These are phyloP conservation scores for Kickxella alabastrina DNA, from an alignment of 192 early-diverging fungal species.

Conservation along the genomic window DNA sequence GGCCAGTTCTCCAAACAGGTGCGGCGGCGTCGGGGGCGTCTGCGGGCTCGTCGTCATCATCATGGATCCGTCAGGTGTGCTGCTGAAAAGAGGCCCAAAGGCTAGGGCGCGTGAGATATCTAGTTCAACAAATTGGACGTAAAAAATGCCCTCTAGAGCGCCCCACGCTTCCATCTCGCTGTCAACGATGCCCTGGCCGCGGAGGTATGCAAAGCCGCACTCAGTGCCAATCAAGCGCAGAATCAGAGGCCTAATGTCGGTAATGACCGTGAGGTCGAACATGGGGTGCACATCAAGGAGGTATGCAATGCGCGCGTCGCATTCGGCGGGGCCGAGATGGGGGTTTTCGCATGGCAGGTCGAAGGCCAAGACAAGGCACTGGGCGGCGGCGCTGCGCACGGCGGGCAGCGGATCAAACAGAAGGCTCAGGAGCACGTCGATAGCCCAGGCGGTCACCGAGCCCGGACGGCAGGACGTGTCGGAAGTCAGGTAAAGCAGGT, in stretches of 20 bases:
- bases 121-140: slow-evolving; percentile 46
- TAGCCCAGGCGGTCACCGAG: slow-evolving; percentile 44
- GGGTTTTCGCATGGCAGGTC: slow-evolving; percentile 47
- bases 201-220: slow-evolving; percentile 33
- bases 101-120: slow-evolving; percentile 45
- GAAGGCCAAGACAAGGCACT: slow-evolving; percentile 38
- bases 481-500: slow-evolving; percentile 36
- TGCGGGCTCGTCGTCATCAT: slow-evolving; percentile 42
- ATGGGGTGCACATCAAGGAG: slow-evolving; percentile 36
- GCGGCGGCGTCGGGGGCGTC: slow-evolving; percentile 46
- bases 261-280: slow-evolving; percentile 46
- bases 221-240: slow-evolving; percentile 34
- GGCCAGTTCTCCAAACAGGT: slow-evolving; percentile 48
- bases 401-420: slow-evolving; percentile 35
- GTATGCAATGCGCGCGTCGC: slow-evolving; percentile 19
- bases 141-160: slow-evolving; percentile 42
- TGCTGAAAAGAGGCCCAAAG: slow-evolving; percentile 48
- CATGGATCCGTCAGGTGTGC: slow-evolving; percentile 42
- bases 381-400: slow-evolving; percentile 40
- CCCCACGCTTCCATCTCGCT: slow-evolving; percentile 53
- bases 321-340: slow-evolving; percentile 18
- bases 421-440: slow-evolving; percentile 32
- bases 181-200: slow-evolving; percentile 35
- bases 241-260: slow-evolving; percentile 44
- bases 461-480: slow-evolving; percentile 33